Evolutionary conservation across 495 filamentous ascomycete species (phyloP).

Genomic region (Endocarpon pusillum): DNA sequence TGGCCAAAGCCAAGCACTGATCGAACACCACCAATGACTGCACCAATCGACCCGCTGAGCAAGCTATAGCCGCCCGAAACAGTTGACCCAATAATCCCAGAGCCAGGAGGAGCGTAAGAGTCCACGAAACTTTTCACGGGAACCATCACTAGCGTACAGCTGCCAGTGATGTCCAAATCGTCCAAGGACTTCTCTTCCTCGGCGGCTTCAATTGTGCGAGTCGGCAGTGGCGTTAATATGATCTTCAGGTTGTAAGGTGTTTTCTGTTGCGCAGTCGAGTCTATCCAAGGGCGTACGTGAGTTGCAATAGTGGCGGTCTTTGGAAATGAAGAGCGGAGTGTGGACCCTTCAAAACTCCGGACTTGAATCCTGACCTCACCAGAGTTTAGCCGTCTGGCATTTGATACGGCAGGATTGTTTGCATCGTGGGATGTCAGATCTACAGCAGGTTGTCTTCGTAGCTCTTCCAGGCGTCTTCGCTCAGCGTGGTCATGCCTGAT

Average conservation of each 20-base stretch:
- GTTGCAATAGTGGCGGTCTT: slow-evolving; percentile 41
- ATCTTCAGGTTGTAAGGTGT: slow-evolving; percentile 69
- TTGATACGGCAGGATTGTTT: not conserved
- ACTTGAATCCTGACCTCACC: slow-evolving; percentile 53
- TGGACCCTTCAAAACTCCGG: slow-evolving; percentile 69
- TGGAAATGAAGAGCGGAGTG: slow-evolving; percentile 53
- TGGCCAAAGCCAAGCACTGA: slow-evolving; percentile 36
- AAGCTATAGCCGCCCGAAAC: slow-evolving; percentile 27
- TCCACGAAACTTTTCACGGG: slow-evolving; percentile 43
- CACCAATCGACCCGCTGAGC: slow-evolving; percentile 23
- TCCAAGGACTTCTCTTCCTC: slow-evolving; percentile 55
- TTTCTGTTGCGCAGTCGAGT: slow-evolving; percentile 30
- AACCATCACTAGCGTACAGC: slow-evolving; percentile 67
- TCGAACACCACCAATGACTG: slow-evolving; percentile 33
- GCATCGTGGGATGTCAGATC: not conserved
- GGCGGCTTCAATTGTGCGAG: slow-evolving; percentile 46
- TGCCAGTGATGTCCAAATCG: slow-evolving; percentile 54
- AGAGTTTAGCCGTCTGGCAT: slow-evolving; percentile 15
- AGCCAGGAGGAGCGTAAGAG: slow-evolving; percentile 33
- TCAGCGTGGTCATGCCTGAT: slow-evolving; percentile 54
- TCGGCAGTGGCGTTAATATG: slow-evolving; percentile 63
- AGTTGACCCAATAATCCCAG: slow-evolving; percentile 25
- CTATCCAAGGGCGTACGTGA: slow-evolving; percentile 65
- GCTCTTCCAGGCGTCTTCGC: slow-evolving; percentile 33
- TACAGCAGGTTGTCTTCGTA: slow-evolving; percentile 20